phyloP scores from a whole-genome alignment of 495 filamentous ascomycete species.

The Talaromyces borbonicus region DNA sequence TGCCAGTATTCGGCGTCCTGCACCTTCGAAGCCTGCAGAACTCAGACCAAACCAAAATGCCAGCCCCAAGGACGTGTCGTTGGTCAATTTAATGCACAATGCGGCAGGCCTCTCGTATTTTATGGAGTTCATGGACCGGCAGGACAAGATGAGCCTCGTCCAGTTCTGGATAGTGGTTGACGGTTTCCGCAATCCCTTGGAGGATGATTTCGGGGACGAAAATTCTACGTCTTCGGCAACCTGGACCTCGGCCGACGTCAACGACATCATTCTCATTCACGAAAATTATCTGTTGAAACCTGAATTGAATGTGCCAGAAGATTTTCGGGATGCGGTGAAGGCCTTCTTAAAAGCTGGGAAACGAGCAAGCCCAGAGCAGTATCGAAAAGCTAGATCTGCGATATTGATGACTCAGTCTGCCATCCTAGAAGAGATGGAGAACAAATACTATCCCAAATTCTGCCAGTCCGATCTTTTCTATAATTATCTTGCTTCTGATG shows the following conservation, averaged over 20 bases:
- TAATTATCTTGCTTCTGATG: conserved; percentile 88
- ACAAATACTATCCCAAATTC: conserved; percentile 70
- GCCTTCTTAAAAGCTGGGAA: conserved; percentile 69
- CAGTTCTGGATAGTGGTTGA: conserved; percentile 99
- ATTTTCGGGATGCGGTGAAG: conserved; percentile 57
- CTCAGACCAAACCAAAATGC: conserved; percentile 35
- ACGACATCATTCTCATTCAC: conserved; percentile 80
- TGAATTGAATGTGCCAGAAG: conserved; percentile 66
- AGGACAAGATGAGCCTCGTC: conserved; percentile 74
- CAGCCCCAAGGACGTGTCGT: conserved; percentile 55
- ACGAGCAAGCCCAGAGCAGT: conserved; percentile 67
- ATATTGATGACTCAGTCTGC: conserved; percentile 74
- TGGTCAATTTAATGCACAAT: conserved; percentile 77
- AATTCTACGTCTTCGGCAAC: conserved; percentile 49
- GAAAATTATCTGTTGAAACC: conserved; percentile 76
- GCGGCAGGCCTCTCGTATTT: conserved; percentile 90
- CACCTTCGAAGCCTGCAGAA: conserved; percentile 25
- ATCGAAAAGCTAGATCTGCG: conserved; percentile 70
- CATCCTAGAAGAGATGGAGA: conserved; percentile 74
- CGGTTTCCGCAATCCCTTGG: conserved; percentile 90
- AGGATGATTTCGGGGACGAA: conserved; percentile 73
- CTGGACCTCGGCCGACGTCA: conserved; percentile 80
- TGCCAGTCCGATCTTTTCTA: conserved; percentile 88
- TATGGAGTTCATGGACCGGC: conserved; percentile 99
- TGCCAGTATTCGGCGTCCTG: conserved; percentile 35